These are phyloP conservation scores for Alopecurus myosuroides DNA, from an alignment of 176 grass and related monocot species.

Conservation along the genomic window DNA sequence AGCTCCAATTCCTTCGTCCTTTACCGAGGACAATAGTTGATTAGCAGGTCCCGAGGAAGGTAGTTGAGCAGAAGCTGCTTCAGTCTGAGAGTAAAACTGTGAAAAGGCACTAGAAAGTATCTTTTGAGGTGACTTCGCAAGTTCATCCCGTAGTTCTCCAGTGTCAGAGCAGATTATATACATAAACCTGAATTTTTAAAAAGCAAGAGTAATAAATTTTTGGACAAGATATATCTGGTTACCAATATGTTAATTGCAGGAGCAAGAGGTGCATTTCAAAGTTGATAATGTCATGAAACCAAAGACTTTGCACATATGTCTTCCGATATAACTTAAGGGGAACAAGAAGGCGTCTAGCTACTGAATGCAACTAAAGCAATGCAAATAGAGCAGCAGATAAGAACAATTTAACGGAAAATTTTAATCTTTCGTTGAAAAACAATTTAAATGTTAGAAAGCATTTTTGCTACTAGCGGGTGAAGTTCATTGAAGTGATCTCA, in stretches of 20 bases:
- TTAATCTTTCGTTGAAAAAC: neutral
- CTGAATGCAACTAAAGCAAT: slow-evolving; percentile 1
- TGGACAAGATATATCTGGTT: neutral
- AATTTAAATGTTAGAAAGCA: neutral
- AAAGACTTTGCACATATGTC: neutral
- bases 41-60: slow-evolving; percentile 36
- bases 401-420: neutral
- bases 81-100: slow-evolving; percentile 59
- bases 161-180: slow-evolving; percentile 96
- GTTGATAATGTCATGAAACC: neutral
- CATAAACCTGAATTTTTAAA: slow-evolving; percentile 78
- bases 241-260: neutral
- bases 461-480: neutral
- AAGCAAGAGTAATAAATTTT: slow-evolving; percentile 15
- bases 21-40: slow-evolving; percentile 55
- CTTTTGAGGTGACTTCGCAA: slow-evolving; percentile 89
- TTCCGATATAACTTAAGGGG: neutral
- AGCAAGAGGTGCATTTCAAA: neutral
- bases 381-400: neutral
- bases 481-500: neutral
- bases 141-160: slow-evolving; percentile 82
- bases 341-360: neutral
- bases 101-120: slow-evolving; percentile 93
- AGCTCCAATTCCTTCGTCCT: slow-evolving; percentile 57
- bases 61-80: slow-evolving; percentile 49